Evolutionary conservation across 192 early-diverging fungal genomes (phyloP).

Genomic region (Coemansia erecta): DNA sequence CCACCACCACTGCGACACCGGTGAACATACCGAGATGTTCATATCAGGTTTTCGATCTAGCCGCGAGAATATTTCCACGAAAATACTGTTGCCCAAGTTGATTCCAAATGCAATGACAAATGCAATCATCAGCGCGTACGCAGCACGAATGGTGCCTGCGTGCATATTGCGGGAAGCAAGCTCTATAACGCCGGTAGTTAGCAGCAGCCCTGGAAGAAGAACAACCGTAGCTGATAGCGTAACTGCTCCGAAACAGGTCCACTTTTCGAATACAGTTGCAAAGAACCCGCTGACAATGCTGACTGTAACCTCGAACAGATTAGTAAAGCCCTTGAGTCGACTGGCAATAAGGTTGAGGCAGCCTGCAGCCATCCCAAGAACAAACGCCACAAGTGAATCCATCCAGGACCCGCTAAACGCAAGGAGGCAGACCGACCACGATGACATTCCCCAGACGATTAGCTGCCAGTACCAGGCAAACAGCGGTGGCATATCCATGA

Average conservation of each 20-base stretch:
- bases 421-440: slow-evolving; percentile 59
- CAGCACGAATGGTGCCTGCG: slow-evolving; percentile 76
- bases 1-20: slow-evolving; percentile 47
- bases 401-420: slow-evolving; percentile 65
- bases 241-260: slow-evolving; percentile 61
- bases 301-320: slow-evolving; percentile 64
- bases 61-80: slow-evolving; percentile 57
- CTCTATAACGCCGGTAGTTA: slow-evolving; percentile 82
- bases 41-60: slow-evolving; percentile 15
- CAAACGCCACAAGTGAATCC: slow-evolving; percentile 57
- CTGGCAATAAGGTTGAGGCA: slow-evolving; percentile 58
- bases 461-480: slow-evolving; percentile 58
- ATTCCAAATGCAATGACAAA: slow-evolving; percentile 72
- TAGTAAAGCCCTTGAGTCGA: slow-evolving; percentile 55
- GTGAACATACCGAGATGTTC: slow-evolving; percentile 18
- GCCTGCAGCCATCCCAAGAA: slow-evolving; percentile 54
- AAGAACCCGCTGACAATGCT: slow-evolving; percentile 60
- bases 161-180: slow-evolving; percentile 80
- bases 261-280: slow-evolving; percentile 48
- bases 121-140: slow-evolving; percentile 74
- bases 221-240: slow-evolving; percentile 60
- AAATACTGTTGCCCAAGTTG: slow-evolving; percentile 57
- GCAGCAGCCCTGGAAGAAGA: slow-evolving; percentile 64
- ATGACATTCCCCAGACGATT: slow-evolving; percentile 54
- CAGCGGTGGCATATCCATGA: slow-evolving; percentile 46